These are phyloP conservation scores for Sporothrix globosa DNA, from an alignment of 2,329 filamentous ascomycete genomes.

Conservation along the genomic window DNA sequence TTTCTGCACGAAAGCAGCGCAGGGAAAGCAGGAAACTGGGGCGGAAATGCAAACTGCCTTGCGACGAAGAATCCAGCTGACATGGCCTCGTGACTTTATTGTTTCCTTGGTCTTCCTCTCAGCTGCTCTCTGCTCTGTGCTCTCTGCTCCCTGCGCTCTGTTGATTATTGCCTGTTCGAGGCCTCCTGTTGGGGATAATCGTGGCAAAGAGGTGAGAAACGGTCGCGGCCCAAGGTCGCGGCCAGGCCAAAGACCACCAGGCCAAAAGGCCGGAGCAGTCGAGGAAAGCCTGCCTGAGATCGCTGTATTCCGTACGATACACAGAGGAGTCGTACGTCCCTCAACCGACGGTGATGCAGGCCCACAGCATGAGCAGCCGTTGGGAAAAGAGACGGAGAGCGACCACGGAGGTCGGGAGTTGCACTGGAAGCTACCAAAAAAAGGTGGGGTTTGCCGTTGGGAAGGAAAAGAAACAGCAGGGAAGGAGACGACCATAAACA, in stretches of 20 bases:
- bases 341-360: background rate
- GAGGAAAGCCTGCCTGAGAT: background rate
- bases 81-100: constrained; percentile 8
- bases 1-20: constrained; percentile 10
- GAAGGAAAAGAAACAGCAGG: background rate
- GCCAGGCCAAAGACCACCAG: background rate
- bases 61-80: background rate
- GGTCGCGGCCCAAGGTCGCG: constrained; percentile 26
- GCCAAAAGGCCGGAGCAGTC: background rate
- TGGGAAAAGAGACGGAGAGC: background rate
- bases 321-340: background rate
- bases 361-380: background rate
- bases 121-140: too few species aligned
- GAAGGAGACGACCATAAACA: background rate
- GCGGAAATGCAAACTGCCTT: background rate
- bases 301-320: too few species aligned
- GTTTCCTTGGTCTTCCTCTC: too few species aligned
- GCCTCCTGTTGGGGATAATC: constrained; percentile 24
- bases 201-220: constrained; percentile 28
- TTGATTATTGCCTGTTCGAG: constrained; percentile 15
- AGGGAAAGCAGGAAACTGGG: background rate
- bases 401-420: constrained; percentile 13
- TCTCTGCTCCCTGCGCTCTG: background rate
- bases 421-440: background rate
- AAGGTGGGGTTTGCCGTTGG: constrained; percentile 10